Base-by-base conservation (phyloP, 768 basidiomycete species). In the Suillus paluster region DNA sequence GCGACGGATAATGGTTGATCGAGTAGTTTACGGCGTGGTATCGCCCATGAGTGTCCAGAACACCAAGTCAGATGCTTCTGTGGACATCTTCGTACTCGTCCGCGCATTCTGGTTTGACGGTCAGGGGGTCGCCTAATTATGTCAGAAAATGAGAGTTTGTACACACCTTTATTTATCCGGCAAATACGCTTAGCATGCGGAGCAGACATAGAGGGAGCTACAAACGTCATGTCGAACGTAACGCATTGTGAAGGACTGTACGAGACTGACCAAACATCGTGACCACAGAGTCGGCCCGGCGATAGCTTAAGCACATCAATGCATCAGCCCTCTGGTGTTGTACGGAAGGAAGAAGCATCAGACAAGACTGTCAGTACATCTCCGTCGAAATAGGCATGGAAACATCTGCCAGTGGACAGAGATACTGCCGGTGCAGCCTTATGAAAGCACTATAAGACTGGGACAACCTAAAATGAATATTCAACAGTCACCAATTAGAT, bases 11-110 rank as follows among this genome's bases (percentile, higher is more conserved):
- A 68, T 90, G 83, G 67, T 89, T 81, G 72, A 93, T 93, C 19
- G 89, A 89, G 70, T 93, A 94, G 75, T 94, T 90, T 39, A 78
- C 75, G 60, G 92, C 83, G 71, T 92, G 84, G 55, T 88, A 82
- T 12, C 81, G 79, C n/a, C 82, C 78, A 25, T 91, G 78, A 9
- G 89, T 82, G 27, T 80, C 82, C 25, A 92, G 84, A 4, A 92
- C 89, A 21, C 81, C 77, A 3, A 88, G 88, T 88, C 90, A 92
- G 49, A 89, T 86, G 7, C 77, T 78, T 0, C 81, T 78, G 66
- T 92, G 91, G 46, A 87, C 71, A 19, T 71, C 67, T 60, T 80
- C 83, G 75, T 88, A 89, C 65, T 86, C 84, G 10, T 74, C 79
- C 17, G 73, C 80, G 5, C 77, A 72, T 5, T 30, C 75, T 3